Conservation (phyloP, 2,329 filamentous ascomycete genomes). For the Metarhizium anisopliae region DNA sequence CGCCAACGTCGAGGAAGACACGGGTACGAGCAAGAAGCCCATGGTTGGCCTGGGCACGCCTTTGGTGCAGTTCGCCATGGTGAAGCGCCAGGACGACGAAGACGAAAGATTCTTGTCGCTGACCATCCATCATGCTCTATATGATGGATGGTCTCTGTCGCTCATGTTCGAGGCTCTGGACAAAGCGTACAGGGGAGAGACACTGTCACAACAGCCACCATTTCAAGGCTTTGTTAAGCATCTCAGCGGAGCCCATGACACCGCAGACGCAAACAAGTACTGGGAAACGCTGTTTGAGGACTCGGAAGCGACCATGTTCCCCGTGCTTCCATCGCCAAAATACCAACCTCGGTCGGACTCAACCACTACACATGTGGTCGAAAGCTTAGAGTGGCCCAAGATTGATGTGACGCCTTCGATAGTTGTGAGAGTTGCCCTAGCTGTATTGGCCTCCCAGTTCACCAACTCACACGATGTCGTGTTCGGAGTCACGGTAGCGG, state of each 20-base stretch:
- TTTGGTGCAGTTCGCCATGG: neutral
- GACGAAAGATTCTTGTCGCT: neutral
- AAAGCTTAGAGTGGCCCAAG: too few relatives aligned
- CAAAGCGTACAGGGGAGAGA: neutral
- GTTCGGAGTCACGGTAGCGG: conserved; percentile 33
- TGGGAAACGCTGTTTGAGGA: too few relatives aligned
- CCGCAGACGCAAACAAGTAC: too few relatives aligned
- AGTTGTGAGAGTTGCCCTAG: conserved; percentile 31
- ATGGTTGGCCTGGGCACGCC: neutral
- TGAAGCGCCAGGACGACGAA: neutral
- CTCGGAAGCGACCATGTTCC: too few relatives aligned
- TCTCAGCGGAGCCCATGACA: neutral
- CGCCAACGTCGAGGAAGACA: too few relatives aligned
- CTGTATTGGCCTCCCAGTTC: conserved; percentile 40
- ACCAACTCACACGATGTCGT: conserved; percentile 27
- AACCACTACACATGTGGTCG: too few relatives aligned
- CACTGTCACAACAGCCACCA: neutral
- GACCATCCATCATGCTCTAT: neutral
- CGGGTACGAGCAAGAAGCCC: too few relatives aligned
- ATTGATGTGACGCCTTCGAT: conserved; percentile 18
- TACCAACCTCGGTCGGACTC: too few relatives aligned
- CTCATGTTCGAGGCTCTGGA: neutral
- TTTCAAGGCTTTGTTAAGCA: neutral
- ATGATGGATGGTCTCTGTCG: neutral
- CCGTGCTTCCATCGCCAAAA: too few relatives aligned